Evolutionary conservation across 371 early-diverging fungal species (phyloP).

Genomic region (Cokeromyces recurvatus): DNA sequence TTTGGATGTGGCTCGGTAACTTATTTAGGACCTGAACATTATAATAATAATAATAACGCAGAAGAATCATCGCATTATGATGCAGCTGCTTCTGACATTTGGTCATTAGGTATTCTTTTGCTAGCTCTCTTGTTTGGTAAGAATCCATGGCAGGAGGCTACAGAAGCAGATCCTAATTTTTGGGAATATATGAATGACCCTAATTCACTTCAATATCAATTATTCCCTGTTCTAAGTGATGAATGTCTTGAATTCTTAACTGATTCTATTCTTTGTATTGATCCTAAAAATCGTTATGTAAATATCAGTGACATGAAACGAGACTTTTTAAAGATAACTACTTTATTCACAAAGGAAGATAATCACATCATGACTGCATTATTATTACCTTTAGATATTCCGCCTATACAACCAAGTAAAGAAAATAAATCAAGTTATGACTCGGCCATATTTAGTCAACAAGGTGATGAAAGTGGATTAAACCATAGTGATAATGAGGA

Average conservation of each 20-base stretch:
- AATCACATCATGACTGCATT: neutral
- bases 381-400: constrained; percentile 4
- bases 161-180: constrained; percentile 46
- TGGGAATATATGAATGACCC: constrained; percentile 46
- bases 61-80: constrained; percentile 14
- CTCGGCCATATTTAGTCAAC: constrained; percentile 38
- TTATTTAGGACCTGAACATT: constrained; percentile 60
- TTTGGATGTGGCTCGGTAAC: constrained; percentile 77
- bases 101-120: constrained; percentile 75
- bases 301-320: constrained; percentile 25
- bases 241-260: constrained; percentile 26
- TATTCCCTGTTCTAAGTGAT: constrained; percentile 46
- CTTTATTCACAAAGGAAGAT: no score
- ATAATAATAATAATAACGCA: constrained; percentile 24
- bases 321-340: constrained; percentile 28
- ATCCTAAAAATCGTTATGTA: constrained; percentile 25
- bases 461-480: constrained; percentile 27
- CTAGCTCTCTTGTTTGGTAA: constrained; percentile 70
- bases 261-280: constrained; percentile 13
- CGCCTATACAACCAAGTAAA: constrained; percentile 6
- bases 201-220: constrained; percentile 26
- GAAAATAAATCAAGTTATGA: constrained; percentile 26
- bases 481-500: constrained; percentile 41
- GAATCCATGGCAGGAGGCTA: constrained; percentile 77
- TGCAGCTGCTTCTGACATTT: constrained; percentile 65